Conservation (phyloP, 345 rosid genomes). For the Lumnitzera littorea region DNA sequence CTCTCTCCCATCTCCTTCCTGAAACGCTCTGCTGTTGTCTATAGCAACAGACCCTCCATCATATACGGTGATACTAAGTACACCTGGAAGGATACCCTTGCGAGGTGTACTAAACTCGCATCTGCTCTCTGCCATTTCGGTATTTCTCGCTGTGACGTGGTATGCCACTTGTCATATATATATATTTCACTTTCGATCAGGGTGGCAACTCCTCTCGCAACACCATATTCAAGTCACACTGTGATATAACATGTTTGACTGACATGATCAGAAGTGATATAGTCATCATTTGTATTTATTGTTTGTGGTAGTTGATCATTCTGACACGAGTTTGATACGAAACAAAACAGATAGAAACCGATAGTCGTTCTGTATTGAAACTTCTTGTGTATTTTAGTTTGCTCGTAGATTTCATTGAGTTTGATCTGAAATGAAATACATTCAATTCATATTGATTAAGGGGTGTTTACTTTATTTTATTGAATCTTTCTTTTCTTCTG, state of each 20-base stretch:
- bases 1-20: conserved; percentile 54
- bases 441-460: no score
- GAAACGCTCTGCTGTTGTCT: conserved; percentile 47
- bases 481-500: no score
- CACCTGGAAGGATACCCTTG: conserved; percentile 47
- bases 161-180: conserved; percentile 4
- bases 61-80: conserved; percentile 38
- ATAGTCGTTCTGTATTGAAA: not conserved
- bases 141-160: conserved; percentile 42
- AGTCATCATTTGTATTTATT: not conserved
- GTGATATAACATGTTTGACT: not conserved
- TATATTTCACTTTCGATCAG: not conserved
- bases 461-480: no score
- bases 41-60: conserved; percentile 33
- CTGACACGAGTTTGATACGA: no score
- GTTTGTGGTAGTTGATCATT: no score
- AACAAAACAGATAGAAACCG: not conserved
- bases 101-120: conserved; percentile 53
- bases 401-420: no score
- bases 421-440: no score
- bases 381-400: no score
- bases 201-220: no score
- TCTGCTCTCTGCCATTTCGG: conserved; percentile 45
- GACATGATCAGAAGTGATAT: not conserved
- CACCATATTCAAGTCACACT: no score